Evolutionary conservation across 768 basidiomycete genomes (phyloP).

Genomic region (Coprinopsis sp.): DNA sequence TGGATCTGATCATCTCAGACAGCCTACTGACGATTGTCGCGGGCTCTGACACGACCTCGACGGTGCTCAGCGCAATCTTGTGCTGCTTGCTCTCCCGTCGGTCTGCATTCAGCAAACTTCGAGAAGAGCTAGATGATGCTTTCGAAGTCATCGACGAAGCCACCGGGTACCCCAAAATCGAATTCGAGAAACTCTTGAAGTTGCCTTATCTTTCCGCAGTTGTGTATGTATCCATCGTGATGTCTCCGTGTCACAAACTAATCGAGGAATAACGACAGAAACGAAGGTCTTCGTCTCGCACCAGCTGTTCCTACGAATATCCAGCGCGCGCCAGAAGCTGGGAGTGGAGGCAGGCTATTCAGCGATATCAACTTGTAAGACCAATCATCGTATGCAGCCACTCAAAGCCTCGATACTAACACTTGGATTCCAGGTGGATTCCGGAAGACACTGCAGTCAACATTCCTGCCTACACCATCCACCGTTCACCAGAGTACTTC

Average conservation of each 20-base stretch:
- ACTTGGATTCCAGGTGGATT: constrained; percentile 4
- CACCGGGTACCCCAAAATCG: constrained; percentile 8
- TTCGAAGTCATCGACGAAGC: constrained; percentile 6
- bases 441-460: constrained; percentile 14
- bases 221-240: constrained; percentile 22
- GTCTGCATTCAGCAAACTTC: constrained; percentile 17
- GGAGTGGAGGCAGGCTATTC: constrained; percentile 25
- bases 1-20: constrained; percentile 16
- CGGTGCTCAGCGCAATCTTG: constrained; percentile 20
- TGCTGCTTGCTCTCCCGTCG: constrained; percentile 22
- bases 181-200: constrained; percentile 16
- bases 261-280: constrained; percentile 17
- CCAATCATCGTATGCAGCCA: too few species aligned
- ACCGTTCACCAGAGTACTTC: constrained; percentile 34
- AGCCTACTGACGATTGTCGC: constrained; percentile 24
- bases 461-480: constrained; percentile 32
- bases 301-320: constrained; percentile 29
- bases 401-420: too few species aligned
- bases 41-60: constrained; percentile 26
- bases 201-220: constrained; percentile 28
- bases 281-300: constrained; percentile 32
- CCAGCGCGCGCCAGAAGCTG: constrained; percentile 25
- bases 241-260: neutral
- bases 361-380: constrained; percentile 10
- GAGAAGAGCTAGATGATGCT: constrained; percentile 22